Percentiles rank a stretch among this genome's conserved stretches.
These are phyloP conservation scores for Epichloe hybrida DNA, from an alignment of 2,329 filamentous ascomycete genomes.

Conservation along the genomic window DNA sequence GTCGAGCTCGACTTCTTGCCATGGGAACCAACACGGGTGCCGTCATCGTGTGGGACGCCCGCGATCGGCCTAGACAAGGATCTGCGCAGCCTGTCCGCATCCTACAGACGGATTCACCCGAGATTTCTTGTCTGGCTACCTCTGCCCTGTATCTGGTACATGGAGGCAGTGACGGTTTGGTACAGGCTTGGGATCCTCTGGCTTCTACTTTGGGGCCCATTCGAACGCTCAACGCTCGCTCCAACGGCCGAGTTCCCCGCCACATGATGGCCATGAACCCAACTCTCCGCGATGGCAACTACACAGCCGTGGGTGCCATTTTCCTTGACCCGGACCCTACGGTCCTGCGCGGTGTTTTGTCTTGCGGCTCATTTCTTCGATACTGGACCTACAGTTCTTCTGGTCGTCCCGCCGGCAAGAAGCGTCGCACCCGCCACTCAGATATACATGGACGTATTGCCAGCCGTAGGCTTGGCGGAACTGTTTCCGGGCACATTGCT, in stretches of 20 bases:
- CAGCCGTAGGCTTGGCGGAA: constrained; percentile 45
- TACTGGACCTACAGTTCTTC: constrained; percentile 92
- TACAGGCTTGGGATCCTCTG: constrained; percentile 94
- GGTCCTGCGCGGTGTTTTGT: constrained; percentile 70
- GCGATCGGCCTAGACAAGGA: constrained; percentile 36
- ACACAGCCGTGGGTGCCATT: constrained; percentile 72
- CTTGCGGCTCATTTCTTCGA: constrained; percentile 73
- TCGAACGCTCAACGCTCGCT: constrained; percentile 74
- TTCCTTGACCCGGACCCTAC: constrained; percentile 80
- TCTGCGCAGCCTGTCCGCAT: constrained; percentile 58
- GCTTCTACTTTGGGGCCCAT: constrained; percentile 67
- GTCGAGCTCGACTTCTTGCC: constrained; percentile 67
- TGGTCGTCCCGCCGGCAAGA: constrained; percentile 60
- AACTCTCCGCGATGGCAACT: constrained; percentile 55
- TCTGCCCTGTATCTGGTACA: constrained; percentile 82
- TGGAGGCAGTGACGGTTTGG: constrained; percentile 86
- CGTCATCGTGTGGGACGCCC: constrained; percentile 77
- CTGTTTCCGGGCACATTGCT: constrained; percentile 68
- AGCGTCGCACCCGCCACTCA: constrained; percentile 62
- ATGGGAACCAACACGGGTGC: constrained; percentile 66
- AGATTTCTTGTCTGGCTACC: constrained; percentile 69
- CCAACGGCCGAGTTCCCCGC: constrained; percentile 69
- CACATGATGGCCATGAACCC: constrained; percentile 43
- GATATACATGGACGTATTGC: constrained; percentile 39
- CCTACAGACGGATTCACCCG: constrained; percentile 81